phyloP scores from a whole-genome alignment of 2,329 filamentous ascomycete species.

The Onygena corvina region DNA sequence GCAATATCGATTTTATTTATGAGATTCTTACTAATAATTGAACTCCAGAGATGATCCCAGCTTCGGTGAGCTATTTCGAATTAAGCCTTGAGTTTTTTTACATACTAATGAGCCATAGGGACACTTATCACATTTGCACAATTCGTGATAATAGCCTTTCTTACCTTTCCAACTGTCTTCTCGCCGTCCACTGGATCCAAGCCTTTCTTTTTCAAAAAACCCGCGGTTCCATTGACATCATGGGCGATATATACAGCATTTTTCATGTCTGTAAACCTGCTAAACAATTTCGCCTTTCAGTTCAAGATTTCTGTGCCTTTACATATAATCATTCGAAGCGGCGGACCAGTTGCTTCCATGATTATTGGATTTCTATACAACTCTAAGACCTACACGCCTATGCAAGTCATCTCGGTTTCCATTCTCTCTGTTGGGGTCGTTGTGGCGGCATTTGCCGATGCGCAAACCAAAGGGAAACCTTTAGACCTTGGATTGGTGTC shows the following conservation, averaged over 20 bases:
- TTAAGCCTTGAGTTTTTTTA: neutral
- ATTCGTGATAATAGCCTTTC: conserved; percentile 69
- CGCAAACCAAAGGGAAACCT: conserved; percentile 56
- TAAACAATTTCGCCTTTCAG: conserved; percentile 96
- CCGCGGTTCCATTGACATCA: conserved; percentile 67
- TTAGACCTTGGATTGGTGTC: conserved; percentile 30
- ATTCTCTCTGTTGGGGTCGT: conserved; percentile 79
- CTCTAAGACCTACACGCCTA: conserved; percentile 60
- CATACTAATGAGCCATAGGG: conserved; percentile 38
- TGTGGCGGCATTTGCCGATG: conserved; percentile 79
- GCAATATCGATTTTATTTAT: neutral
- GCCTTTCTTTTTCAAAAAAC: conserved; percentile 61
- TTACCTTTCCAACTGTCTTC: conserved; percentile 64
- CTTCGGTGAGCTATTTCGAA: conserved; percentile 49
- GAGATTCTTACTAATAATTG: neutral
- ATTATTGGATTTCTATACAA: conserved; percentile 76
- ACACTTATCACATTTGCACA: conserved; percentile 81
- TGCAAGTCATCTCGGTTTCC: conserved; percentile 70
- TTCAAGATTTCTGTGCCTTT: conserved; percentile 94
- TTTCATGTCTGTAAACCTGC: conserved; percentile 85
- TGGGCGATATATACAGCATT: conserved; percentile 83
- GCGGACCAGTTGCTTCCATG: conserved; percentile 93
- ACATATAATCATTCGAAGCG: conserved; percentile 91
- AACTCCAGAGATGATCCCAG: conserved; percentile 60
- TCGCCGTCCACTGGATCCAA: conserved; percentile 48